phyloP scores from a whole-genome alignment of 2,329 filamentous ascomycete genomes.

The Fusarium luffae region DNA sequence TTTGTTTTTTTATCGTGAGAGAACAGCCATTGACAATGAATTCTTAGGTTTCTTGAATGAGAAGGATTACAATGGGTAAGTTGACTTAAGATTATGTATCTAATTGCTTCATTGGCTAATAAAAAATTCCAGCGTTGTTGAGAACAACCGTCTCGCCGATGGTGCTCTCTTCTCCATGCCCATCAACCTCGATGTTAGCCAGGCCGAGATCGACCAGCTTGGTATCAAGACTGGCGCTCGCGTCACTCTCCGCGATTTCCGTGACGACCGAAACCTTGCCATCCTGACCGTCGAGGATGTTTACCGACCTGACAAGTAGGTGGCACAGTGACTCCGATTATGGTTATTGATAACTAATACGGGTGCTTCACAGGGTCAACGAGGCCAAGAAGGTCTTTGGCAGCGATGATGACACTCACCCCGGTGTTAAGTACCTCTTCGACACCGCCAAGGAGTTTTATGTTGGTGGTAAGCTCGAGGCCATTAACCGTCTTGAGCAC shows the following conservation, averaged over 20 bases:
- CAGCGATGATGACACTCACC: constrained; percentile 88
- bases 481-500: constrained; percentile 94
- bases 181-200: constrained; percentile 88
- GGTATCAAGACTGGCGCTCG: constrained; percentile 83
- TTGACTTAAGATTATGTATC: constrained; percentile 7
- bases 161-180: constrained; percentile 96
- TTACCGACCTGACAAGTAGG: constrained; percentile 94
- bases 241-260: constrained; percentile 91
- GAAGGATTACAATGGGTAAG: constrained; percentile 93
- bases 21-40: constrained; percentile 26
- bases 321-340: constrained; percentile 12
- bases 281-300: constrained; percentile 96
- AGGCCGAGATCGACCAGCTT: constrained; percentile 78
- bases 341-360: constrained; percentile 33
- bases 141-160: constrained; percentile 84
- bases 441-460: constrained; percentile 86
- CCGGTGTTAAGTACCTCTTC: constrained; percentile 90
- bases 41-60: constrained; percentile 90
- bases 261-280: constrained; percentile 94
- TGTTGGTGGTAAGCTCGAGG: constrained; percentile 94
- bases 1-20: background rate
- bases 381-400: constrained; percentile 97
- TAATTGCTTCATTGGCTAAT: constrained; percentile 42
- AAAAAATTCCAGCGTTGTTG: constrained; percentile 76
- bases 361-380: constrained; percentile 68